Evolutionary conservation across 495 filamentous ascomycete genomes (phyloP).

Genomic region (Penicillium daleae): DNA sequence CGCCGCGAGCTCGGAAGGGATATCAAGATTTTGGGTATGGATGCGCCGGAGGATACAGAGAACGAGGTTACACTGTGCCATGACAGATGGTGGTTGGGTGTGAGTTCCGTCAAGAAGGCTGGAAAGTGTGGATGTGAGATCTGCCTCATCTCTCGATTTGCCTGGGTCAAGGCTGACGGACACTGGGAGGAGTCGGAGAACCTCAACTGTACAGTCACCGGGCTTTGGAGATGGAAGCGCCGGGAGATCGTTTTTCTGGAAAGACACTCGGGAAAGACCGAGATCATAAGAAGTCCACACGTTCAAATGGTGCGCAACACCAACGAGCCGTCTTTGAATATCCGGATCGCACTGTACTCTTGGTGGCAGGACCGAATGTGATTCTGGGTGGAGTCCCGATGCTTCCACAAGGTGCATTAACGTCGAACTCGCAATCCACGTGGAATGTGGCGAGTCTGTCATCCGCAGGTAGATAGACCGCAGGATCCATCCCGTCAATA

Average conservation of each 20-base stretch:
- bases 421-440: conserved; percentile 54
- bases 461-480: conserved; percentile 51
- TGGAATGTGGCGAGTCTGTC: conserved; percentile 49
- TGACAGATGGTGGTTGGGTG: conserved; percentile 40
- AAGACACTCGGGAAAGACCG: conserved; percentile 48
- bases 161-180: conserved; percentile 43
- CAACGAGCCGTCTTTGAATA: conserved; percentile 40
- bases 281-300: conserved; percentile 55
- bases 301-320: conserved; percentile 50
- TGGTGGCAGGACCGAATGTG: conserved; percentile 23
- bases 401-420: conserved; percentile 58
- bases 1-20: conserved; percentile 30
- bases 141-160: conserved; percentile 27
- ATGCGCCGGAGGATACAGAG: conserved; percentile 53
- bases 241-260: conserved; percentile 35
- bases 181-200: conserved; percentile 42
- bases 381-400: conserved; percentile 47
- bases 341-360: conserved; percentile 32
- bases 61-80: conserved; percentile 52
- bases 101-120: conserved; percentile 33
- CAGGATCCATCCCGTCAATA: conserved; percentile 50
- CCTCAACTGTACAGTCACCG: conserved; percentile 41
- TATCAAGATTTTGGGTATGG: conserved; percentile 41
- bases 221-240: conserved; percentile 19
- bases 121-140: conserved; percentile 33